phyloP scores from a whole-genome alignment of 345 rosid species.

The Jatropha curcas region DNA sequence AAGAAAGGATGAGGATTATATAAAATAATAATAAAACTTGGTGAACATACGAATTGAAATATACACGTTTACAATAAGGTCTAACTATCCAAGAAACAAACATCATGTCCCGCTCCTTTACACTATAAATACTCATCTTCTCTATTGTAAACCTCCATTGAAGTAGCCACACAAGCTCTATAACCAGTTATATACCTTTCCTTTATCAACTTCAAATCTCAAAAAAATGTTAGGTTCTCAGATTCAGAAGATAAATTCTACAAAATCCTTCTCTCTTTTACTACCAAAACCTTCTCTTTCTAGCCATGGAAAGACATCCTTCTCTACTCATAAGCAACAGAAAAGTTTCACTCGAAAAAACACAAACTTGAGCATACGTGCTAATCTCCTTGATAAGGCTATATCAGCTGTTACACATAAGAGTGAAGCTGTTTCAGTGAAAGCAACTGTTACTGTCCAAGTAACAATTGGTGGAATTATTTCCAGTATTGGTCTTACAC shows the following conservation, averaged over 20 bases:
- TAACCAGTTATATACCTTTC: not conserved
- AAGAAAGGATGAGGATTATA: too few relatives aligned
- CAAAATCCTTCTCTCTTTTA: not conserved
- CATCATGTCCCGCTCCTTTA: too few relatives aligned
- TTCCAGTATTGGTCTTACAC: not conserved
- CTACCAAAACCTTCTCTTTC: slow-evolving; percentile 3
- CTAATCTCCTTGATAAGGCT: not conserved
- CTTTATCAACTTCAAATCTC: not conserved
- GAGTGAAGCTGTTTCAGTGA: not conserved
- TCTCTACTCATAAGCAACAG: not conserved
- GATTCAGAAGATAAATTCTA: slow-evolving; percentile 11
- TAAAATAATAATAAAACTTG: too few relatives aligned
- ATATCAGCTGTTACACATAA: not conserved
- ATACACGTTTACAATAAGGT: too few relatives aligned
- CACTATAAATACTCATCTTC: not conserved
- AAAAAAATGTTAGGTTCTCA: slow-evolving; percentile 15
- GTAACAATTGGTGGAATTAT: slow-evolving; percentile 20
- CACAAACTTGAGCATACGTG: not conserved
- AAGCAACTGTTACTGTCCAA: slow-evolving; percentile 17
- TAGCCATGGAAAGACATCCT: not conserved
- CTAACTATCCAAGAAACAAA: too few relatives aligned
- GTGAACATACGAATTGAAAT: too few relatives aligned
- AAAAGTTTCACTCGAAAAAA: not conserved
- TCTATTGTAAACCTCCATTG: too few relatives aligned
- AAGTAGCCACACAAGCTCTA: too few relatives aligned